A percentile compares a stretch with the other conserved stretches of the same genome.
Conservation (phyloP, 768 basidiomycete genomes). For the Mycena vitilis region DNA sequence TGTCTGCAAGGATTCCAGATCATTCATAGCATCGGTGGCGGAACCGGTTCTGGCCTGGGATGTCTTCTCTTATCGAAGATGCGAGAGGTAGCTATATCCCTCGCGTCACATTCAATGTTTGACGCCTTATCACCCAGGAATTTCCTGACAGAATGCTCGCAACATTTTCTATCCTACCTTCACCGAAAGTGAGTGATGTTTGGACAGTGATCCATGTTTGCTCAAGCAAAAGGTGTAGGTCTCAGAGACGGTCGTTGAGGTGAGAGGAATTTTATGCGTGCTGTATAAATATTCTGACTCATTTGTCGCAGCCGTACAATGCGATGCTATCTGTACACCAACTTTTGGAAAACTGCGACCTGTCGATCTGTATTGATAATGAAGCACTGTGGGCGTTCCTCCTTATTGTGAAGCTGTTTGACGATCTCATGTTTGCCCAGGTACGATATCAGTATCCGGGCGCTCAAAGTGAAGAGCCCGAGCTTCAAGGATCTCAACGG, state of each 20-base stretch:
- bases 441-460: conserved; percentile 76
- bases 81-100: conserved; percentile 65
- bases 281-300: not conserved
- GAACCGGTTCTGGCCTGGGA: conserved; percentile 90
- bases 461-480: conserved; percentile 74
- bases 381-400: conserved; percentile 75
- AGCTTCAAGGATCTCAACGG: conserved; percentile 76
- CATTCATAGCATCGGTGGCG: conserved; percentile 91
- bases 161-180: conserved; percentile 64
- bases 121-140: conserved; percentile 47
- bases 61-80: conserved; percentile 84
- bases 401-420: conserved; percentile 8
- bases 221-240: conserved; percentile 45
- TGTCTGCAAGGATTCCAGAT: conserved; percentile 92
- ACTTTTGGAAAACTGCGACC: conserved; percentile 88
- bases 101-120: conserved; percentile 30
- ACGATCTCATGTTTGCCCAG: conserved; percentile 46
- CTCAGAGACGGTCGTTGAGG: conserved; percentile 71
- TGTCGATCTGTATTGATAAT: conserved; percentile 89
- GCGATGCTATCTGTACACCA: conserved; percentile 87
- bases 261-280: conserved; percentile 62
- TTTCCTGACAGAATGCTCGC: conserved; percentile 68
- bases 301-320: conserved; percentile 78
- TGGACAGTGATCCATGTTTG: not conserved
- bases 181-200: conserved; percentile 54